Percentiles rank a stretch among this genome's conserved stretches.
phyloP scores from a whole-genome alignment of 2,329 filamentous ascomycete species.

The Diaporthe ilicicola region DNA sequence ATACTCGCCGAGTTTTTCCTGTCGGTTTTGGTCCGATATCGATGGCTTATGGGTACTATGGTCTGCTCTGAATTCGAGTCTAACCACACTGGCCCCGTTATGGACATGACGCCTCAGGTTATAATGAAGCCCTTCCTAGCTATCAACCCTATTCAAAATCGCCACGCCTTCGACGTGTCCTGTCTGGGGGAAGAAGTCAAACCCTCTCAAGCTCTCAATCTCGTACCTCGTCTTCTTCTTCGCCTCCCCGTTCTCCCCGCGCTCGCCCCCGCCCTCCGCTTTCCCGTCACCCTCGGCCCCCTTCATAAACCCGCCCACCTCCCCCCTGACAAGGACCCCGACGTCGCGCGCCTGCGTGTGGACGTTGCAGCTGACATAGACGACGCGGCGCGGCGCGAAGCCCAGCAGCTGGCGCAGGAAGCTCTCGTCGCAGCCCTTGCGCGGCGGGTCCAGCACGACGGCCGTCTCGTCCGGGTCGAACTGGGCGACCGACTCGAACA shows the following conservation, averaged over 20 bases:
- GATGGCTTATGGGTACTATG: too few species aligned
- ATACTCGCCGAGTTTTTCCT: neutral
- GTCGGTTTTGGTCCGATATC: neutral
- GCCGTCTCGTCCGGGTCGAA: conserved; percentile 84
- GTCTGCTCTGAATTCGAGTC: too few species aligned
- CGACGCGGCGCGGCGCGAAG: conserved; percentile 80
- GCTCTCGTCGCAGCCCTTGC: conserved; percentile 89
- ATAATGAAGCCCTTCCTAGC: neutral
- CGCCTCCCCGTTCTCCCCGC: conserved; percentile 41
- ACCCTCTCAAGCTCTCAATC: conserved; percentile 90
- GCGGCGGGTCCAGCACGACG: conserved; percentile 95
- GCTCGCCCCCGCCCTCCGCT: conserved; percentile 37
- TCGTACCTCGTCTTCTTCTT: conserved; percentile 67
- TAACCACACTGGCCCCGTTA: neutral
- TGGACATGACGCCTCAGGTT: neutral
- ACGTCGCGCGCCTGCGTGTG: conserved; percentile 97
- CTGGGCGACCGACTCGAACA: conserved; percentile 76
- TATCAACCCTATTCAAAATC: conserved; percentile 66
- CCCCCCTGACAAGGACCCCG: conserved; percentile 82
- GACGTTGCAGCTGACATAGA: conserved; percentile 98
- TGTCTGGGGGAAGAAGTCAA: conserved; percentile 97
- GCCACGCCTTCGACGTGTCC: conserved; percentile 75
- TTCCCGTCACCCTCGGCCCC: conserved; percentile 37
- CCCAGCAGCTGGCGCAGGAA: conserved; percentile 84
- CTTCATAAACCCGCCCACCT: conserved; percentile 44